A percentile compares a stretch with the other conserved stretches of the same genome.
These are phyloP conservation scores for Aciculoconidium aculeatum DNA, from an alignment of 805 yeast species.

Conservation along the genomic window DNA sequence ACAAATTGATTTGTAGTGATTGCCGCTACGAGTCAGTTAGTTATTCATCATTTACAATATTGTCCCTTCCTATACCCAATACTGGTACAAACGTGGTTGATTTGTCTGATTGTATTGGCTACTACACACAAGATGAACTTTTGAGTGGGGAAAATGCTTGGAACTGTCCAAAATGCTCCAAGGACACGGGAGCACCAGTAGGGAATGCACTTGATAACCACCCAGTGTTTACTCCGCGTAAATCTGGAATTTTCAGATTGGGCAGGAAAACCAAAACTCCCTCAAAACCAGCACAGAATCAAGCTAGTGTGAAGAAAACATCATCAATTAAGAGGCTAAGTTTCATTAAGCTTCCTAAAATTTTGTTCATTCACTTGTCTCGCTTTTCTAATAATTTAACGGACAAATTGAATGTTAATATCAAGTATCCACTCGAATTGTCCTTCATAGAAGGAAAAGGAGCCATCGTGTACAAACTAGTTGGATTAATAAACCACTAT, in stretches of 20 bases:
- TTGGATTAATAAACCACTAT: conserved; percentile 63
- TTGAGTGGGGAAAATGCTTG: conserved; percentile 75
- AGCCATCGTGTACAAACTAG: conserved; percentile 44
- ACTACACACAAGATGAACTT: conserved; percentile 60
- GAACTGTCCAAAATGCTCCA: conserved; percentile 71
- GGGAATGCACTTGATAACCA: conserved; percentile 21
- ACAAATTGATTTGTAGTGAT: conserved; percentile 53
- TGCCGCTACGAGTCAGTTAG: conserved; percentile 59
- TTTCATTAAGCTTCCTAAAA: conserved; percentile 31
- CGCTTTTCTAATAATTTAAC: conserved; percentile 46
- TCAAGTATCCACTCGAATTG: conserved; percentile 51
- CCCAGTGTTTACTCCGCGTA: conserved; percentile 33
- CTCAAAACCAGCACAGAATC: conserved; percentile 13
- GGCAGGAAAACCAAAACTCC: conserved; percentile 33
- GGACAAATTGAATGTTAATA: conserved; percentile 44
- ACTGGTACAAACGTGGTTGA: conserved; percentile 26
- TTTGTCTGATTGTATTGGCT: conserved; percentile 57
- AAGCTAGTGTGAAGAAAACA: conserved; percentile 2
- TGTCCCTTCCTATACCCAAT: conserved; percentile 58
- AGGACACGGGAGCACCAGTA: conserved; percentile 13
- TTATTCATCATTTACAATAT: conserved; percentile 56
- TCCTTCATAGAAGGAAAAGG: conserved; percentile 37
- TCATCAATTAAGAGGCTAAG: conserved; percentile 22
- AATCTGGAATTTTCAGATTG: conserved; percentile 29
- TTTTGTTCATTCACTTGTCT: conserved; percentile 36